phyloP scores from a whole-genome alignment of 1,139 yeast genomes.

The Geotrichum siamense region DNA sequence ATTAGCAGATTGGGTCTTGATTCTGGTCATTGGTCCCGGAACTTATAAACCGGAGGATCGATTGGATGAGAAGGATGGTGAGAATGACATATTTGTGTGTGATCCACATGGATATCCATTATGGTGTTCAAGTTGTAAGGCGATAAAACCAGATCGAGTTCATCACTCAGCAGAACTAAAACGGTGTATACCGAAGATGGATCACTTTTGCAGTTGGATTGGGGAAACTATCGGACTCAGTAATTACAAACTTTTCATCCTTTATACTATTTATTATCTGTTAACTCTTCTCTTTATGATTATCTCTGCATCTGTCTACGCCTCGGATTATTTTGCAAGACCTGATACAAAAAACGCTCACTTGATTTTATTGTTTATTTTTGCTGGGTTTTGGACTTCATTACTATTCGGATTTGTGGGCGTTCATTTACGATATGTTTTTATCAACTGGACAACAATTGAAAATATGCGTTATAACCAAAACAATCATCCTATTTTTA shows the following conservation, averaged over 20 bases:
- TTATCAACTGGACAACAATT: slow-evolving; percentile 32
- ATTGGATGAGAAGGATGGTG: slow-evolving; percentile 1
- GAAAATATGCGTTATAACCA: slow-evolving; percentile 30
- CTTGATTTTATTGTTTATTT: slow-evolving; percentile 30
- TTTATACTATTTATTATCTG: slow-evolving; percentile 52
- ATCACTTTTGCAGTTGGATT: slow-evolving; percentile 94
- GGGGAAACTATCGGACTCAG: slow-evolving; percentile 73
- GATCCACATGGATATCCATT: slow-evolving; percentile 44
- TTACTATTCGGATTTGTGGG: slow-evolving; percentile 28
- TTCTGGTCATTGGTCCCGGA: slow-evolving; percentile 36
- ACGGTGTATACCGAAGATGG: slow-evolving; percentile 53
- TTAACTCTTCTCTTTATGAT: slow-evolving; percentile 38
- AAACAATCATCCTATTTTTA: slow-evolving; percentile 28
- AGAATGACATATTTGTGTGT: slow-evolving; percentile 29
- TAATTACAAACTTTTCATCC: slow-evolving; percentile 71
- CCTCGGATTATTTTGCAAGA: slow-evolving; percentile 19
- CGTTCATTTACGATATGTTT: slow-evolving; percentile 30
- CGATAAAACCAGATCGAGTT: slow-evolving; percentile 78
- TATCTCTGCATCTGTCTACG: slow-evolving; percentile 29
- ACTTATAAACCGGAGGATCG: slow-evolving; percentile 1
- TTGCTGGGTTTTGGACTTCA: slow-evolving; percentile 25
- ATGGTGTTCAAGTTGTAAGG: slow-evolving; percentile 63
- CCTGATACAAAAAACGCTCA: slow-evolving; percentile 22
- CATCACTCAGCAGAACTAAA: slow-evolving; percentile 77
- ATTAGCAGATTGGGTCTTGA: slow-evolving; percentile 23